phyloP scores from a whole-genome alignment of 805 yeast genomes.

The Pichia insulana region DNA sequence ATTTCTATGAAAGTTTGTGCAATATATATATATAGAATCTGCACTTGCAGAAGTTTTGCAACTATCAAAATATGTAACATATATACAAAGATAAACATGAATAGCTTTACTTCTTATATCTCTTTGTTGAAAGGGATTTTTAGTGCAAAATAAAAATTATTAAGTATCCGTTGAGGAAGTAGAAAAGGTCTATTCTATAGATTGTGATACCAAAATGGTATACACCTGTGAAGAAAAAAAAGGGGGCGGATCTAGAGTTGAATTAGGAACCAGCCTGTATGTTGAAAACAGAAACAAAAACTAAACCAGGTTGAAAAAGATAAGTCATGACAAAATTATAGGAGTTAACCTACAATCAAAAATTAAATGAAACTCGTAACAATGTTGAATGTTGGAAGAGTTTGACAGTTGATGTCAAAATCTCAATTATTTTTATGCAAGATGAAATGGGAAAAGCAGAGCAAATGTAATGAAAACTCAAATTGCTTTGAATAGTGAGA shows the following conservation, averaged over 20 bases:
- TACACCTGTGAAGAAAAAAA: conserved; percentile 1
- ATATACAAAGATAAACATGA: too few species aligned
- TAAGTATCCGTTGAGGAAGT: conserved; percentile 16
- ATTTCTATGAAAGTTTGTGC: too few species aligned
- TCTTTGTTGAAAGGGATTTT: not conserved
- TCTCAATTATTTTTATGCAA: not conserved
- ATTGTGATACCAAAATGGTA: conserved; percentile 1
- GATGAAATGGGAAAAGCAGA: not conserved
- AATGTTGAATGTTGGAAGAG: not conserved
- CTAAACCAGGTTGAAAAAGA: conserved; percentile 2
- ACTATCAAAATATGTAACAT: too few species aligned
- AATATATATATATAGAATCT: too few species aligned
- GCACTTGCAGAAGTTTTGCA: too few species aligned
- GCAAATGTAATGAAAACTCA: not conserved
- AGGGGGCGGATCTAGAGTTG: conserved; percentile 3
- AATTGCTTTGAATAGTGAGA: conserved; percentile 38
- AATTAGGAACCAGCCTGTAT: conserved; percentile 1
- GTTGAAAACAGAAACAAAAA: not conserved
- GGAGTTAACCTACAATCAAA: not conserved
- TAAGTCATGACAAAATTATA: not conserved
- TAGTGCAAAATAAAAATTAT: not conserved
- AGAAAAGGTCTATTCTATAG: conserved; percentile 12
- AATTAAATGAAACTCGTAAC: not conserved
- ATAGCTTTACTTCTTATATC: too few species aligned
- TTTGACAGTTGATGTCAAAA: conserved; percentile 15